Evolutionary conservation across 129 eudicot species (phyloP).

Genomic region (Centaurea solstitialis): DNA sequence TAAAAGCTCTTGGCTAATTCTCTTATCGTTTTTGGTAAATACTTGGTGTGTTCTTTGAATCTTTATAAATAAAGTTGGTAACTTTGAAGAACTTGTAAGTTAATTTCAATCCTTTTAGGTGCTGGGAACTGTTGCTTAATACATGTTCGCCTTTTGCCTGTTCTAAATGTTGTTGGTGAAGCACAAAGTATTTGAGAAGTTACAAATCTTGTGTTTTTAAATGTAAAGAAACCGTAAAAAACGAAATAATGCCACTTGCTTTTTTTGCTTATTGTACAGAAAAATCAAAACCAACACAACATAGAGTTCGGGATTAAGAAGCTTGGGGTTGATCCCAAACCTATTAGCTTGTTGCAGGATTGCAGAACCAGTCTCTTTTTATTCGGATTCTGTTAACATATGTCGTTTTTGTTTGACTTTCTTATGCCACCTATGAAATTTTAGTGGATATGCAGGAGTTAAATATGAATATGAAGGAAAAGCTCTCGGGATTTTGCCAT

Average conservation of each 20-base stretch:
- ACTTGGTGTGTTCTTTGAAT: constrained; percentile 2
- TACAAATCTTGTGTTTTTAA: neutral
- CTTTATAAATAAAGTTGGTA: neutral
- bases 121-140: constrained; percentile 87
- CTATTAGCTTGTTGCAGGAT: constrained; percentile 94
- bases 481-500: too few relatives aligned
- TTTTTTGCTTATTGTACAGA: constrained; percentile 45
- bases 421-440: neutral
- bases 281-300: constrained; percentile 99
- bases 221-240: neutral
- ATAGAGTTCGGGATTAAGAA: constrained; percentile 85
- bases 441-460: constrained; percentile 55
- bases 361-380: constrained; percentile 43
- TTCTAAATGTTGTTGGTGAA: constrained; percentile 92
- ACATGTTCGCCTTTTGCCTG: constrained; percentile 98
- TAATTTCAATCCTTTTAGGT: constrained; percentile 44
- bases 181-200: constrained; percentile 48
- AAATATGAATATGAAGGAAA: constrained; percentile 59
- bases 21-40: constrained; percentile 89
- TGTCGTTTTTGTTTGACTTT: neutral
- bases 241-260: neutral
- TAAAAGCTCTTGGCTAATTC: constrained; percentile 93
- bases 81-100: neutral
- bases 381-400: neutral
- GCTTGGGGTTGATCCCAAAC: constrained; percentile 83